These are phyloP conservation scores for Vigna nakashimae DNA, from an alignment of 306 rosid genomes.

Conservation along the genomic window DNA sequence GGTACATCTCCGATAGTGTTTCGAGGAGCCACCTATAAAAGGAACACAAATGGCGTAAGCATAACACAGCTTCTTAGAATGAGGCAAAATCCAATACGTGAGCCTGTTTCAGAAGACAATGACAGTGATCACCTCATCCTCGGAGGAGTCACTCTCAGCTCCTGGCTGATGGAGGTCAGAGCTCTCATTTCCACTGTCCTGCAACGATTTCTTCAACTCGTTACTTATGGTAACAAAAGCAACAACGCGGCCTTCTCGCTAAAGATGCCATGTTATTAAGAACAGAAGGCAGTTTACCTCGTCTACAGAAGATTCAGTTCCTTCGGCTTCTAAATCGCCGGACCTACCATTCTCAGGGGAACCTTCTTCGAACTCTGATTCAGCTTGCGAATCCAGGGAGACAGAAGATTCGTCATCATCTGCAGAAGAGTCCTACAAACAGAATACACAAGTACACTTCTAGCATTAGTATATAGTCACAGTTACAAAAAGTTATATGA, in stretches of 20 bases:
- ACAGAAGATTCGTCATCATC: constrained; percentile 31
- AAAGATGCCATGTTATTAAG: neutral
- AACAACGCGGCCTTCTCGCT: neutral
- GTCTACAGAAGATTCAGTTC: constrained; percentile 44
- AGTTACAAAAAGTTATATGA: no score
- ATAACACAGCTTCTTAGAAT: neutral
- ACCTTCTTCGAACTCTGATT: constrained; percentile 37
- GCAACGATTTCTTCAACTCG: constrained; percentile 39
- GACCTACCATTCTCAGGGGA: constrained; percentile 37
- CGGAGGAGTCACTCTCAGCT: constrained; percentile 90
- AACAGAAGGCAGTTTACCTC: constrained; percentile 53
- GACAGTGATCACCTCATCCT: constrained; percentile 74
- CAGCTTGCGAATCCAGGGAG: constrained; percentile 33
- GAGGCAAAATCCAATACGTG: neutral
- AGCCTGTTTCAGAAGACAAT: neutral
- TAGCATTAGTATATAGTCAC: no score
- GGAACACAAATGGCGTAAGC: constrained; percentile 15
- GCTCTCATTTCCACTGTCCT: constrained; percentile 62
- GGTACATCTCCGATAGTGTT: constrained; percentile 93
- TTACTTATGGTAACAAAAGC: neutral
- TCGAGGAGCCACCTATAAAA: constrained; percentile 74
- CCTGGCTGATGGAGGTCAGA: constrained; percentile 57
- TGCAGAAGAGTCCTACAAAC: constrained; percentile 46
- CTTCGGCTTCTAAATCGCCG: constrained; percentile 48
- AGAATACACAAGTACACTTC: neutral